phyloP scores from a whole-genome alignment of 306 rosid species.

The Inga leiocalycina region DNA sequence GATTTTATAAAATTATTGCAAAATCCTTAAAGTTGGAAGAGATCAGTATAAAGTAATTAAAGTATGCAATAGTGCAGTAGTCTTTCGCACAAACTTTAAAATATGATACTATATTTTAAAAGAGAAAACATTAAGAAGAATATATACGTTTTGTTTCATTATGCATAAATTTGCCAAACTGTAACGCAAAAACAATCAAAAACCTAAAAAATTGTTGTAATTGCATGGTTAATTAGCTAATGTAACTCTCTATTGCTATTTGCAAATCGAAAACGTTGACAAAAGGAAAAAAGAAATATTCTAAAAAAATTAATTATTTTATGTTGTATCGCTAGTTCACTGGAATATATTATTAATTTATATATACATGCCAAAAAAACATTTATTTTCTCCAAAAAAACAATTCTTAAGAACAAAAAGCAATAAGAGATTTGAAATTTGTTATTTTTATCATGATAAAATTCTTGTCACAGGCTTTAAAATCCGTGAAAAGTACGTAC shows the following conservation, averaged over 20 bases:
- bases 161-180: not conserved
- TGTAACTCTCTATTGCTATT: not conserved
- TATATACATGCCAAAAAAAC: too few relatives aligned
- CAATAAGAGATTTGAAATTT: not conserved
- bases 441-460: not conserved
- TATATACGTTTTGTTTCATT: not conserved
- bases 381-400: not conserved
- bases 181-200: not conserved
- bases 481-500: not conserved
- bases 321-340: not conserved
- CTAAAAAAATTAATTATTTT: not conserved
- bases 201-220: not conserved
- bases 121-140: not conserved
- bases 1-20: not conserved
- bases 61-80: not conserved
- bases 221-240: not conserved
- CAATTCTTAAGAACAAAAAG: not conserved
- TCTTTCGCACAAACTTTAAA: not conserved
- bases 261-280: not conserved
- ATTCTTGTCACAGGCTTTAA: not conserved
- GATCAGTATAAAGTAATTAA: constrained; percentile 1
- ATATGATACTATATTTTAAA: not conserved
- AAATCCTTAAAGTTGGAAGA: not conserved
- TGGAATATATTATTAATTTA: not conserved
- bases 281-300: not conserved